A percentile compares a stretch with the other conserved stretches of the same genome.
Evolutionary conservation across 1,284 basidiomycete genomes (phyloP).

Genomic region (Apiotrichum laibachii): DNA sequence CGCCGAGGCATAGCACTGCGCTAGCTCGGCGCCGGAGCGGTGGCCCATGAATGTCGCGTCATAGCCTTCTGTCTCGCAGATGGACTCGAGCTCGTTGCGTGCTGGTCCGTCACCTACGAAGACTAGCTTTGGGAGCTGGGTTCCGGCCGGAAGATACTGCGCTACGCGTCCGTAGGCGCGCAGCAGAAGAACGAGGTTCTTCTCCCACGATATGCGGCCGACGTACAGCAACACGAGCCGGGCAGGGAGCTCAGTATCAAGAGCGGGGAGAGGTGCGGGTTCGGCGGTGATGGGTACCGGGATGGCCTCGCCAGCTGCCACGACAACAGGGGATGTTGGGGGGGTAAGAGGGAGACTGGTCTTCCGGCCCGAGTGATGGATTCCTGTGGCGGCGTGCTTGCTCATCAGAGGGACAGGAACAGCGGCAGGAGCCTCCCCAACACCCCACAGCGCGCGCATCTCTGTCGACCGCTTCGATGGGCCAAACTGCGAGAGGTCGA

Average conservation of each 20-base stretch:
- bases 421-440: conserved; percentile 25
- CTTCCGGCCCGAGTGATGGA: conserved; percentile 47
- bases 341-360: conserved; percentile 45
- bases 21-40: conserved; percentile 51
- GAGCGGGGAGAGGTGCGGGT: conserved; percentile 18
- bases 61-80: conserved; percentile 53
- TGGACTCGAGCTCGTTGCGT: conserved; percentile 51
- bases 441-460: conserved; percentile 55
- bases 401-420: background rate
- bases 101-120: conserved; percentile 61
- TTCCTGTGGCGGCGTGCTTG: conserved; percentile 25
- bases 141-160: conserved; percentile 23
- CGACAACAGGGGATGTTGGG: conserved; percentile 34
- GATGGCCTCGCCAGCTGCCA: conserved; percentile 14
- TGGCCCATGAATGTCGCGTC: conserved; percentile 58
- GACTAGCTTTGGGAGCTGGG: conserved; percentile 54
- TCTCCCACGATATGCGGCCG: conserved; percentile 57
- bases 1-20: conserved; percentile 56
- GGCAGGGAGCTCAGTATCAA: conserved; percentile 14
- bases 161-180: conserved; percentile 53
- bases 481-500: conserved; percentile 53
- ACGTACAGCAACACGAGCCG: conserved; percentile 49
- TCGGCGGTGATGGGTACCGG: conserved; percentile 11
- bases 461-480: conserved; percentile 51
- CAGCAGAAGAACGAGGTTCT: conserved; percentile 59